Conservation (phyloP, 108 stramenopile genomes). For the Discostella stelligeroides region DNA sequence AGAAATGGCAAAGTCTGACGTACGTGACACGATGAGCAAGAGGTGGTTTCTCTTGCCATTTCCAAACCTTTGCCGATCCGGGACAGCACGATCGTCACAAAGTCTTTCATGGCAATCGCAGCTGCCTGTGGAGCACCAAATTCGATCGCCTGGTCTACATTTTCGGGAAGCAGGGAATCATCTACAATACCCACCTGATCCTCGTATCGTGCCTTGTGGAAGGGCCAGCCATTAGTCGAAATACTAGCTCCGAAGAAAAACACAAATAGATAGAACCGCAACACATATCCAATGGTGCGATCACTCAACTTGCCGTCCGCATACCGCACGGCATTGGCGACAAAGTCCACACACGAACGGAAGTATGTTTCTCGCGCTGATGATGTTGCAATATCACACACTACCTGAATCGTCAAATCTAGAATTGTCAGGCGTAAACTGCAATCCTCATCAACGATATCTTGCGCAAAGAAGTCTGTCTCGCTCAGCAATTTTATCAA, state of each 20-base stretch:
- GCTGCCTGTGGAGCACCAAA: slow-evolving; percentile 80
- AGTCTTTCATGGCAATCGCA: slow-evolving; percentile 69
- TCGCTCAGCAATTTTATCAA: slow-evolving; percentile 65
- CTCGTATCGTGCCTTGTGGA: slow-evolving; percentile 30
- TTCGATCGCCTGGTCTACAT: slow-evolving; percentile 10
- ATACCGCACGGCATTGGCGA: slow-evolving; percentile 64
- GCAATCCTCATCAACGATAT: slow-evolving; percentile 53
- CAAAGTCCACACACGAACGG: slow-evolving; percentile 80
- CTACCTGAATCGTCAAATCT: slow-evolving; percentile 79
- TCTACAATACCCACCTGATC: slow-evolving; percentile 9
- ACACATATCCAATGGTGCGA: slow-evolving; percentile 76
- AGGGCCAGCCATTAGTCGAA: slow-evolving; percentile 51
- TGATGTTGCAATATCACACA: slow-evolving; percentile 84
- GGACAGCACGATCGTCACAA: slow-evolving; percentile 54
- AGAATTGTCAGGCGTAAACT: slow-evolving; percentile 62
- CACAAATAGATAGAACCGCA: slow-evolving; percentile 82
- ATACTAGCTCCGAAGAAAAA: slow-evolving; percentile 84
- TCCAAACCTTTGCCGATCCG: slow-evolving; percentile 29
- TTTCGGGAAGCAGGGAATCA: slow-evolving; percentile 34
- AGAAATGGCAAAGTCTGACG: slow-evolving; percentile 33
- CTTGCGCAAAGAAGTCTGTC: slow-evolving; percentile 70
- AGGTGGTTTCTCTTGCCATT: background rate
- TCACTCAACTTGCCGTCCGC: slow-evolving; percentile 72
- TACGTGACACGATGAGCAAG: background rate
- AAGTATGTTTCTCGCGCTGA: slow-evolving; percentile 76